Base-by-base conservation (phyloP, 208 protist species). In the Strigomonas culicis region DNA sequence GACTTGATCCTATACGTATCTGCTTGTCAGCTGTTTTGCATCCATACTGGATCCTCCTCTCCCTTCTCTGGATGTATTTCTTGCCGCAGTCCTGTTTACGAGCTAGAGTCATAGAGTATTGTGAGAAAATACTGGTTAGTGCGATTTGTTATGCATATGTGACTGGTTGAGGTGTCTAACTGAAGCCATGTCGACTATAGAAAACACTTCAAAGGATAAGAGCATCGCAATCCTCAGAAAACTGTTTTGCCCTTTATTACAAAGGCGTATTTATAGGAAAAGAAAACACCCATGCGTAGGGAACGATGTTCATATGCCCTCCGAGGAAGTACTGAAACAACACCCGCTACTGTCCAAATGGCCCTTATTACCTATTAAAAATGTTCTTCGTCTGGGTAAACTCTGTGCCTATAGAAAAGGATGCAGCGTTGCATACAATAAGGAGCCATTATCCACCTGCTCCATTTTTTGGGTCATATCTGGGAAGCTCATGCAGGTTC, bases 401-500 rank as follows among this genome's bases (percentile, higher is more conserved):
- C 22, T 78, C 36, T 70, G 77, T 49, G 62, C 53, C 52, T 59
- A 78, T 34, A 39, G 34, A 13, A 52, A 62, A 25, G 83, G 76
- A 10, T 78, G 77, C 13, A 64, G 59, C 21, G 56, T 91, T 19
- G 77, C 76, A 10, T 79, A 87, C 28, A 62, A 58, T 22, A 46
- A 72, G 3, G 84, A 90, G 69, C 84, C 82, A 4, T 55, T 59
- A 11, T 10, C 22, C 24, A 15, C 66, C 4, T 70, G 77, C 2
- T 65, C 65, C 8, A 63, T 90, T 11, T 89, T 78, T 61, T 92
- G 81, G 75, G 64, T 94, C 7, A 24, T 89, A 0, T 74, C 77
- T 15, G 88, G 88, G 4, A 80, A 71, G 53, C 32, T 92, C 34
- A 64, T 69, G 6, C 78, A 94, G 62, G 68, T 94, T 1, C 82